Percentiles rank a stretch among this genome's conserved stretches.
Conservation (phyloP, 2,329 filamentous ascomycete genomes). For the Xylariales sp. region DNA sequence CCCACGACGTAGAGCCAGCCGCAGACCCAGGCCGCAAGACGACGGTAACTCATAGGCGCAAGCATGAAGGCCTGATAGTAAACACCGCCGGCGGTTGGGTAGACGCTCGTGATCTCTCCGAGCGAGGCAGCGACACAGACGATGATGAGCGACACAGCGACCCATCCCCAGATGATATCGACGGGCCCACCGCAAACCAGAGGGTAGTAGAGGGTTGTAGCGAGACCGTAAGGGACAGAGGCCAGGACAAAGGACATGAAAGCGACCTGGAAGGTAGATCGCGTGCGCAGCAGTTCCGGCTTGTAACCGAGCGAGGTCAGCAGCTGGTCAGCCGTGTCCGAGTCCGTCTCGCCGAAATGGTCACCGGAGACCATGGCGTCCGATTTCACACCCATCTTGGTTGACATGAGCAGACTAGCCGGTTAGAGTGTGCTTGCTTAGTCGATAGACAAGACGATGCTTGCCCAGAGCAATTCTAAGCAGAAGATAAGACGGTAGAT, state of each 20-base stretch:
- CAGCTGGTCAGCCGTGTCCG: slow-evolving; percentile 68
- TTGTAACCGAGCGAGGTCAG: slow-evolving; percentile 74
- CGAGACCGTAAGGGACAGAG: slow-evolving; percentile 78
- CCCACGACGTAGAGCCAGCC: slow-evolving; percentile 83
- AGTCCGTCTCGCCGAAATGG: slow-evolving; percentile 46
- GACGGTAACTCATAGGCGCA: slow-evolving; percentile 69
- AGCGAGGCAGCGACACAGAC: slow-evolving; percentile 77
- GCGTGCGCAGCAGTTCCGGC: slow-evolving; percentile 71
- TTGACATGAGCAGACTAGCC: slow-evolving; percentile 11
- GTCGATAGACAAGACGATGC: neutral
- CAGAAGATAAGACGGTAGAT: neutral
- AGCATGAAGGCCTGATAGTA: slow-evolving; percentile 86
- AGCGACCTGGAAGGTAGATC: slow-evolving; percentile 75
- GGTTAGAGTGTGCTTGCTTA: neutral
- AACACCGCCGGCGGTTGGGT: slow-evolving; percentile 80
- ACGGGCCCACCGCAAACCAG: slow-evolving; percentile 74
- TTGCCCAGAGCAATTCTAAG: neutral
- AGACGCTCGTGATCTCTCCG: slow-evolving; percentile 80
- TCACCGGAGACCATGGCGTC: slow-evolving; percentile 36
- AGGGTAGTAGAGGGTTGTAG: slow-evolving; percentile 76
- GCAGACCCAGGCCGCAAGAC: slow-evolving; percentile 75
- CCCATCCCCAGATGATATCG: slow-evolving; percentile 79
- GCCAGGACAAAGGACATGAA: slow-evolving; percentile 83
- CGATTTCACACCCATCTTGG: slow-evolving; percentile 38
- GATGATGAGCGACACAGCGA: slow-evolving; percentile 75